Evolutionary conservation across 257 asterid genomes (phyloP), one percentile per base, ranked within the genome.

Genomic region (Paulownia fortunei): DNA sequence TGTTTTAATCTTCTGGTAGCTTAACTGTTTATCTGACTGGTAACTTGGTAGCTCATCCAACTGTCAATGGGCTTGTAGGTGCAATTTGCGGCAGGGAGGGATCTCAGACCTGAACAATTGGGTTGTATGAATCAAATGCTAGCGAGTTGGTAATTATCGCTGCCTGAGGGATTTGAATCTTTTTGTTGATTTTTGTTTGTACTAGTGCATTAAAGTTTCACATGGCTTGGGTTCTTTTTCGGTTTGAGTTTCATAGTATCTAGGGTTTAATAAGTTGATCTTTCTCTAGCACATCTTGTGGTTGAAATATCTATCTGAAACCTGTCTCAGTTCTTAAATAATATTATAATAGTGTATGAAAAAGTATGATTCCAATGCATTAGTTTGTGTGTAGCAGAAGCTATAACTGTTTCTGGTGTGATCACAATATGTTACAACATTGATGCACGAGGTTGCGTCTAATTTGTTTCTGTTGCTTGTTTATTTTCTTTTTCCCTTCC

Each of bases 31-130:
- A 55, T 37, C 52, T 37, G 76, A 42, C 58, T 65, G 32, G 46
- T 42, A 8, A 61, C 74, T 76, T 76, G 65, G 71, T 67, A 47
- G 30, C 76, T 73, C 63, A 82, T 67, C 56, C 54, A 54, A 24
- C 70, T 62, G 42, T 78, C 10, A 54, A 39, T 60, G 58, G 63
- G 72, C 74, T 76, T 90, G 65, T 85, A 95, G 99, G 98, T 95
- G 71, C 99, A 91, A 87, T 91, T 95, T 84, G 97, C 99, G 1
- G 97, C 94, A 54, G 99, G 98, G 76, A 93, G 99, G 89, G 99
- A 95, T 89, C 94, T 93, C 58, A 90, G 97, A 81, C 98, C 97
- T 41, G 96, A 86, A 67, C 98, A 95, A 80, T 73, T 95, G 76
- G 92, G 93, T 71, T 83, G 81, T 82, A 95, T 95, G 98, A 88